Conservation (phyloP, 176 grass and related monocot genomes). For the Guadua angustifolia region DNA sequence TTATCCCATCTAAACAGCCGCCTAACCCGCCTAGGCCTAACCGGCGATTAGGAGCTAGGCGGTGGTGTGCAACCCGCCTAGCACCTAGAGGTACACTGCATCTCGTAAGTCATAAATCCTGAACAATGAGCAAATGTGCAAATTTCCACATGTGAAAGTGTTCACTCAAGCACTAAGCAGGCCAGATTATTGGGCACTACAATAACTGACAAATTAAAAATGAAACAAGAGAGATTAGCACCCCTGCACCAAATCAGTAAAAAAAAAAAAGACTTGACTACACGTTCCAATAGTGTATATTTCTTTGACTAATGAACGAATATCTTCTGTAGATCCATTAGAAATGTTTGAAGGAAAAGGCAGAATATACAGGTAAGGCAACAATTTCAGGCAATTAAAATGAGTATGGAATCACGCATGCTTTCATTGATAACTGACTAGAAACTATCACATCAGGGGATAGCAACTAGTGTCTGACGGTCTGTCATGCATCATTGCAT, state of each 20-base stretch:
- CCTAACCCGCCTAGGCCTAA: too few relatives aligned
- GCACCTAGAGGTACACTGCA: too few relatives aligned
- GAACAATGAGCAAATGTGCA: not conserved
- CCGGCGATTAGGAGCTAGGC: too few relatives aligned
- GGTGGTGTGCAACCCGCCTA: too few relatives aligned
- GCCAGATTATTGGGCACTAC: conserved; percentile 11
- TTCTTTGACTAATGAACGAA: conserved; percentile 82
- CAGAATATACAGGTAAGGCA: conserved; percentile 35
- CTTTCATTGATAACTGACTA: too few relatives aligned
- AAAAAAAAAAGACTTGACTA: conserved; percentile 20
- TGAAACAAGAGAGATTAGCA: conserved; percentile 36
- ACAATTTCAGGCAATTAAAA: conserved; percentile 27
- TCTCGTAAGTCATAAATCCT: too few relatives aligned
- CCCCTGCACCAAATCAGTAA: not conserved
- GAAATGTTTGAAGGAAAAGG: conserved; percentile 68
- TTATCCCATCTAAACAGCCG: too few relatives aligned
- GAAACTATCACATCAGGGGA: too few relatives aligned
- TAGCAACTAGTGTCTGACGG: too few relatives aligned
- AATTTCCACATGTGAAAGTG: conserved; percentile 33
- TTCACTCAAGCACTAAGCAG: conserved; percentile 10
- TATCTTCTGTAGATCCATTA: conserved; percentile 75
- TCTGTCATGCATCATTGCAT: too few relatives aligned
- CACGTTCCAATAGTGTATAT: conserved; percentile 53
- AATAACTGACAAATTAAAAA: not conserved
- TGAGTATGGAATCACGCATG: conserved; percentile 11